phyloP scores from a whole-genome alignment of 2,329 filamentous ascomycete species.

The Ophiostoma ips region DNA sequence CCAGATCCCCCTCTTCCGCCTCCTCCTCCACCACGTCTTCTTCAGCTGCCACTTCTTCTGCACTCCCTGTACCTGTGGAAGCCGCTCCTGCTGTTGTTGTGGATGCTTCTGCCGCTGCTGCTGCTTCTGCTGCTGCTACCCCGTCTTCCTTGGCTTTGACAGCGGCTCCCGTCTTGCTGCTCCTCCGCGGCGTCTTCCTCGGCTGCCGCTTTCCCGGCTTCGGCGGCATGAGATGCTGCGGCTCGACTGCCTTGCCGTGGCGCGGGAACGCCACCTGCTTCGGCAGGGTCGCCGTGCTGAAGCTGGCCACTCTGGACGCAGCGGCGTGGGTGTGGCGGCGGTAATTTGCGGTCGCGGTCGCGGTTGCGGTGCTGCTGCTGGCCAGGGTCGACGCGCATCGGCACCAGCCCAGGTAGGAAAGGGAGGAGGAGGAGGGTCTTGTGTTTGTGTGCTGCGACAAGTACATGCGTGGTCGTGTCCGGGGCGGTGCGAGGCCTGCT shows the following conservation, averaged over 20 bases:
- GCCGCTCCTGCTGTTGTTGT: slow-evolving; percentile 13
- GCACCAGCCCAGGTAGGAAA: neutral
- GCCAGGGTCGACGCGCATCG: neutral
- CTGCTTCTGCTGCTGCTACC: neutral
- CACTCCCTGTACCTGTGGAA: neutral
- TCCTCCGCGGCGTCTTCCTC: neutral
- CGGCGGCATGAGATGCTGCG: slow-evolving; percentile 18
- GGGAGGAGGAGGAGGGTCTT: too few relatives aligned
- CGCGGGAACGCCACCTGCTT: slow-evolving; percentile 34
- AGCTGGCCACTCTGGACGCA: slow-evolving; percentile 19
- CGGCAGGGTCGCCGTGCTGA: slow-evolving; percentile 24
- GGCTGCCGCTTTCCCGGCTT: neutral
- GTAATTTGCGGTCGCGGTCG: neutral
- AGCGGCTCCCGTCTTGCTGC: neutral
- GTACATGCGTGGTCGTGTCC: too few relatives aligned
- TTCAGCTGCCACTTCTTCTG: neutral
- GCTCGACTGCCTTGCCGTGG: slow-evolving; percentile 49
- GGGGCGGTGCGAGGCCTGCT: too few relatives aligned
- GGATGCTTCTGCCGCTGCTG: neutral
- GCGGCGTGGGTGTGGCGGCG: neutral
- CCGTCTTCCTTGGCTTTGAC: neutral
- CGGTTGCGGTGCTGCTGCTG: neutral
- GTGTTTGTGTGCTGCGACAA: too few relatives aligned
- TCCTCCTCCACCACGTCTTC: too few relatives aligned
- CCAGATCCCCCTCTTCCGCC: neutral